Evolutionary conservation across 2,329 filamentous ascomycete species (phyloP).

Genomic region (Trichoderma semiorbis): DNA sequence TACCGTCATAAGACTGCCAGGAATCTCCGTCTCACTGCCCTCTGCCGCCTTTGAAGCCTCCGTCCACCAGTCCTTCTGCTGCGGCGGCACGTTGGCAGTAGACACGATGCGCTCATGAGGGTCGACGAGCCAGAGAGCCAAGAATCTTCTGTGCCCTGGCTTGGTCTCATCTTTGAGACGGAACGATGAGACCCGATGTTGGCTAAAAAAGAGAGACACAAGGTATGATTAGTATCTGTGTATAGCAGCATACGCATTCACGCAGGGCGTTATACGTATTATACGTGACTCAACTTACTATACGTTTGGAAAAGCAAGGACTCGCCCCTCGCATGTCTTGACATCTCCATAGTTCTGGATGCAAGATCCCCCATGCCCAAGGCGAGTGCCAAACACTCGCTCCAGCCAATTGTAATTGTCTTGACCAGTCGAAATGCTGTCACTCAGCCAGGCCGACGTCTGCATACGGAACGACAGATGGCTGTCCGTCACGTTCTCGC

Average conservation of each 20-base stretch:
- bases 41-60: not conserved
- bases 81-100: constrained; percentile 34
- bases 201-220: not conserved
- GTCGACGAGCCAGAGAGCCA: constrained; percentile 54
- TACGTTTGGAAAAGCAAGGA: constrained; percentile 28
- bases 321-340: constrained; percentile 23
- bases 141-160: constrained; percentile 50
- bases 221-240: not conserved
- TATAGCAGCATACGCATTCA: too few species aligned
- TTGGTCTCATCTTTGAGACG: constrained; percentile 43
- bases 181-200: constrained; percentile 36
- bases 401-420: constrained; percentile 19
- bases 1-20: not conserved
- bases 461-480: constrained; percentile 15
- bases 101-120: constrained; percentile 38
- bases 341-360: constrained; percentile 26
- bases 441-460: not conserved
- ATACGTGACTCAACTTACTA: constrained; percentile 20
- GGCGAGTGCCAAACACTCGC: constrained; percentile 19
- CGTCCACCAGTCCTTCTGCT: constrained; percentile 32
- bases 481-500: constrained; percentile 17
- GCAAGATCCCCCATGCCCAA: not conserved
- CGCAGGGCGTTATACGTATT: too few species aligned
- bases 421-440: not conserved
- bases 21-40: not conserved